Conservation (phyloP, 2,329 filamentous ascomycete genomes). For the Chaetomium sp. region DNA sequence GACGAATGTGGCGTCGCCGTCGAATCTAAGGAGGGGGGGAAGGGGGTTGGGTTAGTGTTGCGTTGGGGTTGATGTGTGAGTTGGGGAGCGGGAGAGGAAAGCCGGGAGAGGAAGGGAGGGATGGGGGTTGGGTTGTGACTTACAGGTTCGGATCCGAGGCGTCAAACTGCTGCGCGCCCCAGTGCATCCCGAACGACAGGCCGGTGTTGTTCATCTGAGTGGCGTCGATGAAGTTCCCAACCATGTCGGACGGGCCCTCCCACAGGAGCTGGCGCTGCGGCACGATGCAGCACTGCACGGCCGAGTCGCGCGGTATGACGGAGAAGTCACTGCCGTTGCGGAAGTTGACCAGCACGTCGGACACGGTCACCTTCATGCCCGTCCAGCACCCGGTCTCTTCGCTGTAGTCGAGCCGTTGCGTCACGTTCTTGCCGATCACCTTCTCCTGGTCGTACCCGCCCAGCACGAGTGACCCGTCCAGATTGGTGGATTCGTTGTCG, state of each 20-base stretch:
- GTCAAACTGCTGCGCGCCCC: slow-evolving; percentile 19
- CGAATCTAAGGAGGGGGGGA: slow-evolving; percentile 27
- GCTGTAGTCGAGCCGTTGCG: slow-evolving; percentile 36
- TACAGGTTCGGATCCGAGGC: slow-evolving; percentile 7
- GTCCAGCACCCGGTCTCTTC: slow-evolving; percentile 36
- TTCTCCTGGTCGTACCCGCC: slow-evolving; percentile 43
- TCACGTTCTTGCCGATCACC: slow-evolving; percentile 37
- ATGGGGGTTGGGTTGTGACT: background rate
- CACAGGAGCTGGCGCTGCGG: slow-evolving; percentile 39
- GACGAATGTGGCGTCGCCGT: slow-evolving; percentile 38
- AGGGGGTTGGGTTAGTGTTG: background rate
- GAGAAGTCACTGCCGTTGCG: slow-evolving; percentile 35
- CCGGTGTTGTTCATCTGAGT: slow-evolving; percentile 25
- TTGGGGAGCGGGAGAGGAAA: too few relatives aligned
- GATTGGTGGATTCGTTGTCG: slow-evolving; percentile 20
- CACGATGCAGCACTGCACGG: slow-evolving; percentile 38
- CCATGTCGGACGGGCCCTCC: slow-evolving; percentile 34
- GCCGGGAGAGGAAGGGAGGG: background rate
- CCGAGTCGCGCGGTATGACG: slow-evolving; percentile 36
- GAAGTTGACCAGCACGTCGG: slow-evolving; percentile 37
- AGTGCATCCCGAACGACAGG: slow-evolving; percentile 30
- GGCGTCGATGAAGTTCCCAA: slow-evolving; percentile 30
- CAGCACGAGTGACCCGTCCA: slow-evolving; percentile 40
- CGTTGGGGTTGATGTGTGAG: too few relatives aligned
- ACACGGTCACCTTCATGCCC: slow-evolving; percentile 37